Conservation (phyloP, 2,329 filamentous ascomycete species). For the Verticillium isaacii region DNA sequence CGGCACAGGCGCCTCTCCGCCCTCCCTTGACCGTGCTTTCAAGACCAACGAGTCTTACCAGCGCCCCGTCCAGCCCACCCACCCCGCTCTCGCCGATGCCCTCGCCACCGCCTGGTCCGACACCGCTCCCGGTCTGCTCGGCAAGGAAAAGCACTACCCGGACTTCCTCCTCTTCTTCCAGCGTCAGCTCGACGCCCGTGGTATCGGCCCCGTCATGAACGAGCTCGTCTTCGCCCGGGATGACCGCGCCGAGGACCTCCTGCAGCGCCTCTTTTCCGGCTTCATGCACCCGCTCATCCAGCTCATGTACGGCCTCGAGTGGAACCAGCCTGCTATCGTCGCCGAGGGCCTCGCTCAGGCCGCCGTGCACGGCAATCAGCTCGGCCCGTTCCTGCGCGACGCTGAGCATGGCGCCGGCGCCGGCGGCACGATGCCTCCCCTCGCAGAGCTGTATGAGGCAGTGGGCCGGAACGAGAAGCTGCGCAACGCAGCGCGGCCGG, state of each 20-base stretch:
- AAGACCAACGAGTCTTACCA: constrained; percentile 65
- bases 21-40: constrained; percentile 59
- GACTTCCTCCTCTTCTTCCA: constrained; percentile 77
- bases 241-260: constrained; percentile 61
- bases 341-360: constrained; percentile 76
- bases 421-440: constrained; percentile 26
- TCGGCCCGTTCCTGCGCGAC: constrained; percentile 47
- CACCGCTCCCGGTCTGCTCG: constrained; percentile 53
- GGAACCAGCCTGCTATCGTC: constrained; percentile 73
- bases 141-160: constrained; percentile 58
- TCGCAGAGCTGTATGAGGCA: constrained; percentile 58
- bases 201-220: constrained; percentile 35
- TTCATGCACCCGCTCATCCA: constrained; percentile 80
- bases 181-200: constrained; percentile 49
- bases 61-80: constrained; percentile 39
- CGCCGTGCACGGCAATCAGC: constrained; percentile 59
- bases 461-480: constrained; percentile 55
- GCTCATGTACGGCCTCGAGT: constrained; percentile 80
- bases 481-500: constrained; percentile 39
- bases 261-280: constrained; percentile 63
- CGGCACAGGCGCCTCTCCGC: constrained; percentile 62
- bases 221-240: constrained; percentile 67
- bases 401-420: constrained; percentile 42
- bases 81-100: constrained; percentile 46
- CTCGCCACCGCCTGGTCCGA: constrained; percentile 48